Conservation (phyloP, 257 asterid genomes). For the Pogostemon cablin region DNA sequence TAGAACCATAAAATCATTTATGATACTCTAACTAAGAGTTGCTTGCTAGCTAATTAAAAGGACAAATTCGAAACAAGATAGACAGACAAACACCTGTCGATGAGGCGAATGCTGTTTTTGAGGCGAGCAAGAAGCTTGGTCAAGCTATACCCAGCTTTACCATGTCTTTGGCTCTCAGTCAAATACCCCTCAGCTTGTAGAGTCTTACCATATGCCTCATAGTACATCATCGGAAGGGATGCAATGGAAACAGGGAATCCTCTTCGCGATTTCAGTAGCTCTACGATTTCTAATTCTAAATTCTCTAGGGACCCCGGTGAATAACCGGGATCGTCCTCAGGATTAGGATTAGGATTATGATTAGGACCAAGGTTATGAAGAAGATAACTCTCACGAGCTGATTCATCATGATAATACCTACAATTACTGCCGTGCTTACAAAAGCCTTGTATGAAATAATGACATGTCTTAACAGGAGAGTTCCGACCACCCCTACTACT, state of each 20-base stretch:
- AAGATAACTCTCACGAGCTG: constrained; percentile 43
- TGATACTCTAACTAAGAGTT: not conserved
- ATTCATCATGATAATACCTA: constrained; percentile 68
- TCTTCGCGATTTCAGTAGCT: constrained; percentile 64
- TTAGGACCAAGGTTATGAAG: constrained; percentile 44
- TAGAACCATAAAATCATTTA: constrained; percentile 35
- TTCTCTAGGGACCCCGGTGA: constrained; percentile 68
- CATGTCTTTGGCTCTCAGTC: constrained; percentile 93
- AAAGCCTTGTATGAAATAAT: constrained; percentile 73
- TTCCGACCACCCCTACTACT: constrained; percentile 48
- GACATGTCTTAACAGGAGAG: constrained; percentile 69
- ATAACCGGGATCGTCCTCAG: constrained; percentile 53
- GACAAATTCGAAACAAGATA: not conserved
- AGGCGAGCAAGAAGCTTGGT: constrained; percentile 82
- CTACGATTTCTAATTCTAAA: constrained; percentile 66
- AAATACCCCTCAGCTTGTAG: constrained; percentile 87
- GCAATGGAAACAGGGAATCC: constrained; percentile 86
- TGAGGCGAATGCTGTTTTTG: constrained; percentile 63
- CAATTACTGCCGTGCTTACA: constrained; percentile 89
- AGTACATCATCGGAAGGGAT: constrained; percentile 78
- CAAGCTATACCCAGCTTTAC: constrained; percentile 82
- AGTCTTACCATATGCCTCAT: constrained; percentile 60
- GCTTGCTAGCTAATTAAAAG: not conserved
- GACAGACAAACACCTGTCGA: constrained; percentile 58
- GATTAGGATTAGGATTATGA: constrained; percentile 41